Conservation (phyloP, 805 yeast genomes). For the Teunomyces kruisii region DNA sequence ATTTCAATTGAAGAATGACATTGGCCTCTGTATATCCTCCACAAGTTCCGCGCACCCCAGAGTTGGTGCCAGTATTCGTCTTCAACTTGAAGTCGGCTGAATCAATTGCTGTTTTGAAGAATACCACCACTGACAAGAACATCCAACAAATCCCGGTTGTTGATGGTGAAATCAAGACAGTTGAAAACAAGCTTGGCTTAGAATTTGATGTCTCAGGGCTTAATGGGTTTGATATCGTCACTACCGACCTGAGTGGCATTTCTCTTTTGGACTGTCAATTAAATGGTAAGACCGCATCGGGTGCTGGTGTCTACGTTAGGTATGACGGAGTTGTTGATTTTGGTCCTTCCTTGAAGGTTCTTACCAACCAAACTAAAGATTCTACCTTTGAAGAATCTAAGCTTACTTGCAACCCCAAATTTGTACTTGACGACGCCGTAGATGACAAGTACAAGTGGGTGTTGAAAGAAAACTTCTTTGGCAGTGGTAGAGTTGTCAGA, state of each 20-base stretch:
- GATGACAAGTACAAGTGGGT: conserved; percentile 53
- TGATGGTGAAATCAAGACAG: conserved; percentile 30
- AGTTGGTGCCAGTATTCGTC: conserved; percentile 31
- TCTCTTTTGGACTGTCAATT: conserved; percentile 50
- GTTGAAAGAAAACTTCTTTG: conserved; percentile 46
- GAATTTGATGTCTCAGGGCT: conserved; percentile 28
- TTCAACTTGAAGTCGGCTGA: conserved; percentile 26
- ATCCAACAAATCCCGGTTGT: conserved; percentile 21
- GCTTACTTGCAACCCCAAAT: conserved; percentile 47
- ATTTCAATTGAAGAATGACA: not conserved
- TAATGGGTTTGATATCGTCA: conserved; percentile 51
- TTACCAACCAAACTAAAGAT: conserved; percentile 32
- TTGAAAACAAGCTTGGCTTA: conserved; percentile 29
- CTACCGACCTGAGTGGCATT: conserved; percentile 24
- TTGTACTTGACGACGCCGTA: conserved; percentile 42
- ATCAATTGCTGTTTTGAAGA: conserved; percentile 18
- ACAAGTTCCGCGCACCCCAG: conserved; percentile 22
- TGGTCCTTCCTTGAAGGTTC: conserved; percentile 31
- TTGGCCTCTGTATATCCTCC: conserved; percentile 6
- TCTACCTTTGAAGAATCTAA: conserved; percentile 47
- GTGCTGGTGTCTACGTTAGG: conserved; percentile 39
- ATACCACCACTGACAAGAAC: conserved; percentile 16
- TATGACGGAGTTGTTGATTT: conserved; percentile 52
- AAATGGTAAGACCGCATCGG: conserved; percentile 45
- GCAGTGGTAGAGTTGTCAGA: conserved; percentile 59